These are phyloP conservation scores for Coemansia sp. DNA, from an alignment of 192 early-diverging fungal genomes.

Conservation along the genomic window DNA sequence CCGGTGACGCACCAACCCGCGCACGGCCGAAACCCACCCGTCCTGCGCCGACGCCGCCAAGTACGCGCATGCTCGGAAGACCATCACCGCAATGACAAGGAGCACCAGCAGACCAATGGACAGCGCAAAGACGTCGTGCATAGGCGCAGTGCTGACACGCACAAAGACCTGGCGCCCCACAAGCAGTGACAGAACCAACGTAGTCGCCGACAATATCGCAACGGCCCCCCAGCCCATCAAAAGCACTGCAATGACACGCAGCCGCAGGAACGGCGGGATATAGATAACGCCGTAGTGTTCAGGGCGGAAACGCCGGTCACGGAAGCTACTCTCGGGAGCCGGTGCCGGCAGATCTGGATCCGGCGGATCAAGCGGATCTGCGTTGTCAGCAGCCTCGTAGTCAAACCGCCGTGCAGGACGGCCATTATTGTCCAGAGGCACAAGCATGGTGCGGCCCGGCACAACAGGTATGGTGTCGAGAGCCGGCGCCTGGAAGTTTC, in stretches of 20 bases:
- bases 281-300: slow-evolving; percentile 73
- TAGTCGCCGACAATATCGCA: slow-evolving; percentile 36
- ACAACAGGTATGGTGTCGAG: slow-evolving; percentile 78
- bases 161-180: slow-evolving; percentile 45
- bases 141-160: slow-evolving; percentile 19
- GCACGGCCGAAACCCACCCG: neutral
- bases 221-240: slow-evolving; percentile 24
- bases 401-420: slow-evolving; percentile 51
- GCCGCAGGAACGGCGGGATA: slow-evolving; percentile 54
- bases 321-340: slow-evolving; percentile 47
- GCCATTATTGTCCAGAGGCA: slow-evolving; percentile 63
- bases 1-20: slow-evolving; percentile 4
- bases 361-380: slow-evolving; percentile 22
- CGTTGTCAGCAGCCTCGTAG: slow-evolving; percentile 56
- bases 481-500: slow-evolving; percentile 76
- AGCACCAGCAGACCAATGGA: slow-evolving; percentile 61
- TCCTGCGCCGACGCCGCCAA: neutral
- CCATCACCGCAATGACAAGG: slow-evolving; percentile 20
- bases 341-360: slow-evolving; percentile 20
- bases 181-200: slow-evolving; percentile 49
- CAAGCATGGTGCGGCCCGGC: slow-evolving; percentile 70
- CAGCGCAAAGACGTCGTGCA: slow-evolving; percentile 78
- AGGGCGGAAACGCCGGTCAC: slow-evolving; percentile 45
- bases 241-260: slow-evolving; percentile 15
- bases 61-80: neutral